Evolutionary conservation across 768 basidiomycete species (phyloP).

Genomic region (Panaeolus papilionaceus): DNA sequence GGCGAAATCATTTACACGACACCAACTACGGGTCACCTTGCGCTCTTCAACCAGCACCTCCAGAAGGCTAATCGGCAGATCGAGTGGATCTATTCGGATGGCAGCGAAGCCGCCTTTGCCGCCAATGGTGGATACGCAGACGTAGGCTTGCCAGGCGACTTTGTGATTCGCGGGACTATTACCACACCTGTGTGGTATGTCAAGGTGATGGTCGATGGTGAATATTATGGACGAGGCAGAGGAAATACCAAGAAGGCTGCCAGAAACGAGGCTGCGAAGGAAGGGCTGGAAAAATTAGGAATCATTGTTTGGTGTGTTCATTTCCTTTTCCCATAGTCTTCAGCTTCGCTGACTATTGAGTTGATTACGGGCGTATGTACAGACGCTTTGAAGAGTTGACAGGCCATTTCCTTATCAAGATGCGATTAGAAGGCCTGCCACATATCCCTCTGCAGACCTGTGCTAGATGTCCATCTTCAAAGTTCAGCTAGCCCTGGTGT

Average conservation of each 20-base stretch:
- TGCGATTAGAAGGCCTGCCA: constrained; percentile 42
- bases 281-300: constrained; percentile 66
- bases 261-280: constrained; percentile 82
- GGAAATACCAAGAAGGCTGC: constrained; percentile 83
- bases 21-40: constrained; percentile 66
- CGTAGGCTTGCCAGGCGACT: constrained; percentile 27
- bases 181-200: constrained; percentile 83
- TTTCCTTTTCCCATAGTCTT: constrained; percentile 21
- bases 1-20: constrained; percentile 24
- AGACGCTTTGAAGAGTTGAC: not conserved
- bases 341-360: not conserved
- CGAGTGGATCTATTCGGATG: constrained; percentile 75
- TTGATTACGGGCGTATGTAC: not conserved
- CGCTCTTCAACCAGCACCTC: constrained; percentile 80
- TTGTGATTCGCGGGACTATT: constrained; percentile 49
- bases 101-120: constrained; percentile 23
- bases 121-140: constrained; percentile 28
- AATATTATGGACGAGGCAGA: constrained; percentile 63
- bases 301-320: constrained; percentile 56
- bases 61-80: constrained; percentile 62
- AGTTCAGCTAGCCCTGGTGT: constrained; percentile 60
- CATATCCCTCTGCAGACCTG: constrained; percentile 58
- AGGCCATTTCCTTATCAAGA: not conserved
- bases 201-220: constrained; percentile 65
- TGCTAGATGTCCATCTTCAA: constrained; percentile 47